phyloP scores from a whole-genome alignment of 2,329 filamentous ascomycete genomes.

The Macrophomina phaseolina region DNA sequence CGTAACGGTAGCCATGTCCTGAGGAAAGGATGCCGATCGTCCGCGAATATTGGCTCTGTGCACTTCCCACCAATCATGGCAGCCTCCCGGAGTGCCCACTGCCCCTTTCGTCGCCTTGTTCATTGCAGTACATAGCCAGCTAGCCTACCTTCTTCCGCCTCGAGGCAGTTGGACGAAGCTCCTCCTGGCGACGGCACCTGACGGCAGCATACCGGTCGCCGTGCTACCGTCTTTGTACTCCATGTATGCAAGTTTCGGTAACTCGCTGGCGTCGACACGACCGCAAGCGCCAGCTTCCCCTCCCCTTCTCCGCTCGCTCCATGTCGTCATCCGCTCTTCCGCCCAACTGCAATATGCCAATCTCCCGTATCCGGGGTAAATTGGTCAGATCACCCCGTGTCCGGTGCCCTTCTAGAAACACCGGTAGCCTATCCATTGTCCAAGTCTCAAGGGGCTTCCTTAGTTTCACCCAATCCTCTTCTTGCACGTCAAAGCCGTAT shows the following conservation, averaged over 20 bases:
- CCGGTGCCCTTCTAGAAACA: slow-evolving; percentile 2
- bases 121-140: background rate
- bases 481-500: slow-evolving; percentile 11
- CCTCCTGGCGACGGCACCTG: background rate
- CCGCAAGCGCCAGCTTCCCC: slow-evolving; percentile 11
- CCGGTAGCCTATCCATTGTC: background rate
- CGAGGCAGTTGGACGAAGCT: slow-evolving; percentile 2
- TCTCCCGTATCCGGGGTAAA: slow-evolving; percentile 24
- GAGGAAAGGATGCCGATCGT: background rate
- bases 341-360: slow-evolving; percentile 5
- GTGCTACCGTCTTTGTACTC: background rate
- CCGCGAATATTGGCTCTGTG: slow-evolving; percentile 17
- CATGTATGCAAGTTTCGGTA: slow-evolving; percentile 10
- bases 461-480: background rate
- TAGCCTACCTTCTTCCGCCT: background rate
- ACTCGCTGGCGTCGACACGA: background rate
- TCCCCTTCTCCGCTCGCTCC: slow-evolving; percentile 2
- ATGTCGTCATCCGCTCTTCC: slow-evolving; percentile 16
- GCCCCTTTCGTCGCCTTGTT: background rate
- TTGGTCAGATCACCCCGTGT: slow-evolving; percentile 17
- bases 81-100: background rate
- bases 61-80: slow-evolving; percentile 6
- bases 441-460: background rate
- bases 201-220: background rate
- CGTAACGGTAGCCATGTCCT: slow-evolving; percentile 1